Conservation (phyloP, 257 asterid species). For the Fraxinus excelsior region DNA sequence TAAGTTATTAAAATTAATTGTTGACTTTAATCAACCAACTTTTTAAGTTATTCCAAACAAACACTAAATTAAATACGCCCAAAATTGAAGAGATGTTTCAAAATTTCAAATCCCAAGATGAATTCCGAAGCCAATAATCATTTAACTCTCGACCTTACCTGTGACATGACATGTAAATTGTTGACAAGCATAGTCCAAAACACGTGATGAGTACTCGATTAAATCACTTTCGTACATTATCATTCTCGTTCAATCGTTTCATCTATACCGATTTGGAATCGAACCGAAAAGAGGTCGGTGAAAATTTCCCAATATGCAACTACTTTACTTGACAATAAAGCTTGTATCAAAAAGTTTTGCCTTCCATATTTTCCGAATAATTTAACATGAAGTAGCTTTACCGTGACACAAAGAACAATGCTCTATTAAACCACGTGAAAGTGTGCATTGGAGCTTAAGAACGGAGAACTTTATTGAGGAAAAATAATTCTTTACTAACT, state of each 20-base stretch:
- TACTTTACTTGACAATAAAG: constrained; percentile 22
- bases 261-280: neutral
- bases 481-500: neutral
- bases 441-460: neutral
- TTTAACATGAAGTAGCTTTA: neutral
- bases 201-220: constrained; percentile 24
- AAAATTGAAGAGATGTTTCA: neutral
- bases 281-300: constrained; percentile 2
- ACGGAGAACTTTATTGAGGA: neutral
- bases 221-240: constrained; percentile 24
- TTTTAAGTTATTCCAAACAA: too few species aligned
- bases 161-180: constrained; percentile 16
- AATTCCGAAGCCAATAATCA: neutral
- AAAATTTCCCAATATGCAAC: constrained; percentile 30
- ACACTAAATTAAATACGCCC: neutral
- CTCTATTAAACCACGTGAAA: neutral
- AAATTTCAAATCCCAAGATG: neutral
- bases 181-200: constrained; percentile 19
- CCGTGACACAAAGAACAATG: neutral
- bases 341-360: constrained; percentile 18
- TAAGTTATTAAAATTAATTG: too few species aligned
- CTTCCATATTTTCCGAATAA: constrained; percentile 1
- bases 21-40: too few species aligned
- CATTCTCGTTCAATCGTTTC: constrained; percentile 5
- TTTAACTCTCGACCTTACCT: neutral